Percentiles rank a stretch among this genome's conserved stretches.
Conservation (phyloP, 1,284 basidiomycete species). For the Apiotrichum porosum region DNA sequence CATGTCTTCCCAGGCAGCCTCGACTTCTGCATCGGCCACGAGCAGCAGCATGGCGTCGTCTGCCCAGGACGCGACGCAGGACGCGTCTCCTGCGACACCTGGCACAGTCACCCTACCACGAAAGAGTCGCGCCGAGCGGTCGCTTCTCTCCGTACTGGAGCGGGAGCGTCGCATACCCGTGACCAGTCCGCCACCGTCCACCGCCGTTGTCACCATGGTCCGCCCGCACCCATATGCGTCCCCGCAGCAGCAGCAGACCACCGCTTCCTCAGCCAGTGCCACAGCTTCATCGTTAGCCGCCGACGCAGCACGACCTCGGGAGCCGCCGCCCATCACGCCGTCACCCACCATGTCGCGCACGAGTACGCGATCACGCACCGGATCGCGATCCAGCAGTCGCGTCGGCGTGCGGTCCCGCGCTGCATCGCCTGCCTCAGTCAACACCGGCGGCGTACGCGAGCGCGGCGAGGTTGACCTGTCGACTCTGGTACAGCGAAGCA, state of each 20-base stretch:
- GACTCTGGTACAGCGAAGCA: constrained; percentile 15
- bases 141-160: constrained; percentile 11
- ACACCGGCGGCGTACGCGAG: background rate
- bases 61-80: background rate
- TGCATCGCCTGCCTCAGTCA: background rate
- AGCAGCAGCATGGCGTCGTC: background rate
- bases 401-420: constrained; percentile 1
- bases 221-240: background rate
- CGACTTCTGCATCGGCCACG: background rate
- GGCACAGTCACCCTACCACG: background rate
- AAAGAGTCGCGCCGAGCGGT: constrained; percentile 8
- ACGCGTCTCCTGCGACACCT: background rate
- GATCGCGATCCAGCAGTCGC: background rate
- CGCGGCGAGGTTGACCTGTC: constrained; percentile 8
- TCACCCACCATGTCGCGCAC: no score
- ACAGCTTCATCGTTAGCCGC: no score
- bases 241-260: background rate
- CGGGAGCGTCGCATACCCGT: constrained; percentile 2
- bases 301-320: no score
- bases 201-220: no score
- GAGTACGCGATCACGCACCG: background rate
- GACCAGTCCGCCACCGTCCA: background rate
- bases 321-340: no score
- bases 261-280: no score
- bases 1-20: background rate